Percentiles rank a stretch among this genome's conserved stretches.
phyloP scores from a whole-genome alignment of 805 yeast genomes.

The Candida mattraensis region DNA sequence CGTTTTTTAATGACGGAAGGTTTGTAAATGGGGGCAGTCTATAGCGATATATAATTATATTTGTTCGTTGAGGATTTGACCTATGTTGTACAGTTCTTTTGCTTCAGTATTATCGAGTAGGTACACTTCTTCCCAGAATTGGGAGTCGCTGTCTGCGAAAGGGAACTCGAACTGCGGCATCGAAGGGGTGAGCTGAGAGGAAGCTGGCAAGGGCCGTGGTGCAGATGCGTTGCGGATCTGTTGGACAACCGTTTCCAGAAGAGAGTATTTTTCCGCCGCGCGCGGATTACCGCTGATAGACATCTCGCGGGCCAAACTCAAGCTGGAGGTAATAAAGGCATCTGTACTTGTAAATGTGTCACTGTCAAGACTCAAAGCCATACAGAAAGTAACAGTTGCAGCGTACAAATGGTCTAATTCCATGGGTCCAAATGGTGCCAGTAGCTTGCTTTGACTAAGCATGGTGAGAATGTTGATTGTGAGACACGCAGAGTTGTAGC shows the following conservation, averaged over 20 bases:
- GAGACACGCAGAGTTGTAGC: conserved; percentile 7
- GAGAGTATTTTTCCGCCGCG: conserved; percentile 4
- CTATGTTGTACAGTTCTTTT: background rate
- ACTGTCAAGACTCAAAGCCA: conserved; percentile 4
- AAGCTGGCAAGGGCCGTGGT: background rate
- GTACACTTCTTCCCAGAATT: conserved; percentile 9
- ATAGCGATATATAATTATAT: background rate
- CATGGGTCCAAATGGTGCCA: conserved; percentile 8
- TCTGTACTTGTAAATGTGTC: background rate
- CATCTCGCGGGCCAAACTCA: conserved; percentile 4
- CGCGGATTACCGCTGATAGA: conserved; percentile 5
- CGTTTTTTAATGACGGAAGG: conserved; percentile 6
- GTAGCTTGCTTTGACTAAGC: conserved; percentile 1
- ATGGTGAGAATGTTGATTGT: conserved; percentile 3
- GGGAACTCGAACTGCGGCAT: conserved; percentile 2
- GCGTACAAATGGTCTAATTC: conserved; percentile 6
- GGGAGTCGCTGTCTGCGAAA: conserved; percentile 1
- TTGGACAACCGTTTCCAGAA: conserved; percentile 1
- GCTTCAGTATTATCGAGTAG: conserved; percentile 4
- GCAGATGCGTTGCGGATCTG: conserved; percentile 1
- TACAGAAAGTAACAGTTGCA: conserved; percentile 6
- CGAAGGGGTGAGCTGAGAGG: background rate
- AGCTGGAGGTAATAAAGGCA: background rate
- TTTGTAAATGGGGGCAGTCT: too few species aligned
- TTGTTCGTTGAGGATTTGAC: background rate